Evolutionary conservation across 148 eudicot species (phyloP).

Genomic region (Amaranthus hypochondriacus): DNA sequence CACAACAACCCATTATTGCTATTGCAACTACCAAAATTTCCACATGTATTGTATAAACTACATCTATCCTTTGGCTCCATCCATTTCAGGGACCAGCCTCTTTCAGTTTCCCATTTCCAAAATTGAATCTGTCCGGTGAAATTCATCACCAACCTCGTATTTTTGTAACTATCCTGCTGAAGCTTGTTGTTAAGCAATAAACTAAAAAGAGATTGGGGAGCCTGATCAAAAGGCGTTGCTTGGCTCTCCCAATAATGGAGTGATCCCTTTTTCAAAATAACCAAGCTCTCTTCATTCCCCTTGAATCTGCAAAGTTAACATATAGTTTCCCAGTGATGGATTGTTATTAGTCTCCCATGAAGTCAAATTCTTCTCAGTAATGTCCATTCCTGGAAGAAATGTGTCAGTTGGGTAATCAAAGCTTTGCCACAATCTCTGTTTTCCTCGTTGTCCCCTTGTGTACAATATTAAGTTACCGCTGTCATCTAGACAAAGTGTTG

Average conservation of each 20-base stretch:
- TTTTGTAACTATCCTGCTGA: no score
- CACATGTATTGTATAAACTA: constrained; percentile 7
- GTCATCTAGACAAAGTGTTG: constrained; percentile 18
- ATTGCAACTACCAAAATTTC: not conserved
- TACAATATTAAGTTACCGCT: constrained; percentile 27
- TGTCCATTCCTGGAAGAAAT: constrained; percentile 30
- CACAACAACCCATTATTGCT: constrained; percentile 8
- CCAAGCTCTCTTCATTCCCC: not conserved
- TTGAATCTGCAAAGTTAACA: constrained; percentile 6
- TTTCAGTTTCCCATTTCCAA: constrained; percentile 5
- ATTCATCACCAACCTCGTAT: constrained; percentile 18
- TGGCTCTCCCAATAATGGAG: constrained; percentile 18
- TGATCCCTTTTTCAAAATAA: not conserved
- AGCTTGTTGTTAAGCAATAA: not conserved
- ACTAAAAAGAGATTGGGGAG: not conserved
- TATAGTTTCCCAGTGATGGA: constrained; percentile 23
- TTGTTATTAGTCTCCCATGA: constrained; percentile 25
- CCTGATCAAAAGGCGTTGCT: not conserved
- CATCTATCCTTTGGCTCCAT: constrained; percentile 17
- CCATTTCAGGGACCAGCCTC: constrained; percentile 15
- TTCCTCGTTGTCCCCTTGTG: not conserved
- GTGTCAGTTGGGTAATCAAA: constrained; percentile 34
- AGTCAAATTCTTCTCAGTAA: constrained; percentile 11
- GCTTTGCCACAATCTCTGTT: constrained; percentile 19
- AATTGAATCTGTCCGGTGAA: constrained; percentile 32